Base-by-base conservation (phyloP, 2,329 filamentous ascomycete species). In the Pyrenophora teres region DNA sequence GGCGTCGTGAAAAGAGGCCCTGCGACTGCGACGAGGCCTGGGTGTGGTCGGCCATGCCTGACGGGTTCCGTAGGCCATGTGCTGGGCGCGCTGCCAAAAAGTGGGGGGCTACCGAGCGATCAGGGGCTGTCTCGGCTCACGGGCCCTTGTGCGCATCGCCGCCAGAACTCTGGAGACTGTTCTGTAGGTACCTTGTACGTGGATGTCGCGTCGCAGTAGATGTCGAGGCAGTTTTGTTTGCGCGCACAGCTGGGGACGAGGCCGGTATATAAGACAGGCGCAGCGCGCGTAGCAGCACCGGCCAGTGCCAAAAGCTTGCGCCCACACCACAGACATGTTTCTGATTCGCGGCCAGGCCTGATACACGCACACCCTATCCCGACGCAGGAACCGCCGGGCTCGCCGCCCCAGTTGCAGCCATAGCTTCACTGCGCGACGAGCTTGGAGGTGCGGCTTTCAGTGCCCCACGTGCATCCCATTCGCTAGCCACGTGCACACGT, bases 1-100 rank as follows among this genome's bases (percentile, higher is more conserved):
- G 65, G 7, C 67, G 64, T 15, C 67, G 59, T 27, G 60, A 62
- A 62, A 72, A 72, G 64, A 71, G 56, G 57, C 61, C 50, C 41
- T 51, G 38, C 16, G 35, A 13, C 19, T 21, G 19, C 4, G 23
- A 4, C 13, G 35, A 12, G 6, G 15, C 21, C 4, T 27, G 38
- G 45, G n/a, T 23, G 19, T 31, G 39, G 56, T 63, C 59, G 50
- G 54, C 62, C 61, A 66, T 63, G 52, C 38, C 40, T 40, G 31
- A 35, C 16, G 13, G 46, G 7, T 7, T 9, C 33, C 25, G 25
- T 27, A 19, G 41, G 12, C 41, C 36, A 21, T 30, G 41, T 36
- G 44, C 40, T 44, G 30, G 19, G 3, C 19, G 19, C 3, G 19
- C 16, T 44, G 32, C 33, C 19, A 49, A n/a, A 13, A 23, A 10